These are phyloP conservation scores for Camellia oleifera DNA, from an alignment of 179 eudicot species.

Conservation along the genomic window DNA sequence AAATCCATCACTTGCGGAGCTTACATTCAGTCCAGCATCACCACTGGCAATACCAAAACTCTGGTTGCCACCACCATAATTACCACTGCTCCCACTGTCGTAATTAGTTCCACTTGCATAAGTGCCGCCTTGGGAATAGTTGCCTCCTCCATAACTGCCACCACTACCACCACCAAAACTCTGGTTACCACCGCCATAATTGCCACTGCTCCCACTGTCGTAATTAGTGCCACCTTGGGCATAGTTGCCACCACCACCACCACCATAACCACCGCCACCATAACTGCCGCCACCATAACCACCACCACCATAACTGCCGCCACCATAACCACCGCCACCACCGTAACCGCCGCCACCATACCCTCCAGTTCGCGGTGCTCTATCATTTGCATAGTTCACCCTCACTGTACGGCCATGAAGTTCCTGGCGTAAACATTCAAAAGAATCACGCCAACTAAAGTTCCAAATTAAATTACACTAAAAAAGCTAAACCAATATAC, in stretches of 20 bases:
- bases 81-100: not conserved
- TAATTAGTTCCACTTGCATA: slow-evolving; percentile 10
- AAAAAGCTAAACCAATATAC: not conserved
- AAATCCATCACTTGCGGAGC: slow-evolving; percentile 28
- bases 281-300: slow-evolving; percentile 12
- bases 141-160: slow-evolving; percentile 3
- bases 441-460: not conserved
- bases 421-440: slow-evolving; percentile 41
- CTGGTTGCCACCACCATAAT: slow-evolving; percentile 7
- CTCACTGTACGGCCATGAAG: slow-evolving; percentile 71
- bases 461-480: not conserved
- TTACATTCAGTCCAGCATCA: not conserved
- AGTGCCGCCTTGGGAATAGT: not conserved
- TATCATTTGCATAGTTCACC: slow-evolving; percentile 77
- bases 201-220: slow-evolving; percentile 18
- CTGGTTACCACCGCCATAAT: not conserved
- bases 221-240: slow-evolving; percentile 6
- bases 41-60: slow-evolving; percentile 6
- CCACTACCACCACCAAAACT: slow-evolving; percentile 10
- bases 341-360: slow-evolving; percentile 30
- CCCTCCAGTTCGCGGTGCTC: slow-evolving; percentile 41
- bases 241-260: slow-evolving; percentile 13
- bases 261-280: slow-evolving; percentile 7
- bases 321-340: slow-evolving; percentile 29
- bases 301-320: slow-evolving; percentile 17